These are phyloP conservation scores for Hyphodiscus sp. DNA, from an alignment of 2,329 filamentous ascomycete species.

Conservation along the genomic window DNA sequence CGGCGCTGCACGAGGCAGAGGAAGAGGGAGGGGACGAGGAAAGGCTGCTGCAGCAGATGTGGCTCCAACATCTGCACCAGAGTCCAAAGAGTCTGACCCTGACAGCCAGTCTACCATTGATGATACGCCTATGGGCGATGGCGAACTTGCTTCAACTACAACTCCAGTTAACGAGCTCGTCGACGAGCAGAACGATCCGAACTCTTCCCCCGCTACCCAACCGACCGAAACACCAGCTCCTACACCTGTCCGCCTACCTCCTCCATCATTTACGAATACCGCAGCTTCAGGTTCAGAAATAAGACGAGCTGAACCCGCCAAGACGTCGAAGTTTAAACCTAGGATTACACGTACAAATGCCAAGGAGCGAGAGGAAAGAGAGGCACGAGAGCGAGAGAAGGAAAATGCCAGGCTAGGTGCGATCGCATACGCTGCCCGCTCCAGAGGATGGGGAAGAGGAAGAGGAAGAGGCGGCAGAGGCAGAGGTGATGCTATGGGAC, in stretches of 20 bases:
- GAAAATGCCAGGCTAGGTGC: conserved; percentile 8
- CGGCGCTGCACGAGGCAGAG: neutral
- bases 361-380: conserved; percentile 21
- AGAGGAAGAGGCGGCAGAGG: conserved; percentile 17
- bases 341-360: conserved; percentile 25
- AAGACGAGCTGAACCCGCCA: conserved; percentile 7
- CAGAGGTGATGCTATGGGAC: conserved; percentile 30
- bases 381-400: conserved; percentile 15
- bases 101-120: neutral
- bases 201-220: conserved; percentile 23
- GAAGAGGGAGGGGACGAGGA: neutral
- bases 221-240: conserved; percentile 27
- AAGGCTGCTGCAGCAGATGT: neutral
- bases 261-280: neutral
- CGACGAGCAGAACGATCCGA: conserved; percentile 15
- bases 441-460: conserved; percentile 2
- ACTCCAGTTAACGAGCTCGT: neutral
- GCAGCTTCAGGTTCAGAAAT: conserved; percentile 10
- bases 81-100: neutral
- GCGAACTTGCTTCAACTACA: neutral
- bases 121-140: neutral
- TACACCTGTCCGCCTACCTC: conserved; percentile 19
- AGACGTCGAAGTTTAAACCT: conserved; percentile 28
- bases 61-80: neutral
- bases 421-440: conserved; percentile 9